Conservation (phyloP, 2,329 filamentous ascomycete species). For the Aspergillus pseudoviridinutans region DNA sequence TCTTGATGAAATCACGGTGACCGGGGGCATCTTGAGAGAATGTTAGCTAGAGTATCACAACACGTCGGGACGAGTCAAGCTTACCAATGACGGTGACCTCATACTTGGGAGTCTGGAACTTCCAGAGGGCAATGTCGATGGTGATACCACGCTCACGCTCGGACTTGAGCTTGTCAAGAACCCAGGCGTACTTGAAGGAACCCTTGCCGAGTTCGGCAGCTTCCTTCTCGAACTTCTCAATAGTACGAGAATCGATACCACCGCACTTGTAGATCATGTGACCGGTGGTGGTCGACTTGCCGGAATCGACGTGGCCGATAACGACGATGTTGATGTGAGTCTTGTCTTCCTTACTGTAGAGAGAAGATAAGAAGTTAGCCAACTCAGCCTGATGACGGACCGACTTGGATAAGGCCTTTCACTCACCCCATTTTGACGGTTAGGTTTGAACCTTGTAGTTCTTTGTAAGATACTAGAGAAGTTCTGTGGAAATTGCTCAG, state of each 20-base stretch:
- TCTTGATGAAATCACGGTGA: slow-evolving; percentile 99
- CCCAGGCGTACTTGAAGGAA: slow-evolving; percentile 99
- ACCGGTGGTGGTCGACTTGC: slow-evolving; percentile 94
- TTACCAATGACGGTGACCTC: slow-evolving; percentile 95
- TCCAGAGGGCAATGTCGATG: slow-evolving; percentile 99
- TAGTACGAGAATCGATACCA: slow-evolving; percentile 99
- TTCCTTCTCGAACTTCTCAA: slow-evolving; percentile 99
- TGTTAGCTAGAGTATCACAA: slow-evolving; percentile 10
- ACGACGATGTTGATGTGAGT: slow-evolving; percentile 96
- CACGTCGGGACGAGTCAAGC: slow-evolving; percentile 25
- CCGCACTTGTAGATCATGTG: slow-evolving; percentile 99
- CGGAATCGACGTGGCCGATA: slow-evolving; percentile 99
- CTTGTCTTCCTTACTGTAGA: slow-evolving; percentile 85
- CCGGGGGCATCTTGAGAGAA: slow-evolving; percentile 74
- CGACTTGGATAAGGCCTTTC: slow-evolving; percentile 1
- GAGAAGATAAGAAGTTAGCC: slow-evolving; percentile 4
- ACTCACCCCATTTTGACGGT: slow-evolving; percentile 61
- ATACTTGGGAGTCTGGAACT: slow-evolving; percentile 99
- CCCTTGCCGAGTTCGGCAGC: slow-evolving; percentile 98
- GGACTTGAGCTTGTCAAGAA: slow-evolving; percentile 99
- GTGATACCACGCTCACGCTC: slow-evolving; percentile 99
- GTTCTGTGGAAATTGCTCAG: slow-evolving; percentile 44
- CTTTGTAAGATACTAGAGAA: slow-evolving; percentile 47
- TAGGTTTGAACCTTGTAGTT: slow-evolving; percentile 43
- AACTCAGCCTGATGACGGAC: background rate